Percentiles rank a stretch among this genome's conserved stretches.
These are phyloP conservation scores for Phytopythium delawarense DNA, from an alignment of 352 stramenopile species.

Conservation along the genomic window DNA sequence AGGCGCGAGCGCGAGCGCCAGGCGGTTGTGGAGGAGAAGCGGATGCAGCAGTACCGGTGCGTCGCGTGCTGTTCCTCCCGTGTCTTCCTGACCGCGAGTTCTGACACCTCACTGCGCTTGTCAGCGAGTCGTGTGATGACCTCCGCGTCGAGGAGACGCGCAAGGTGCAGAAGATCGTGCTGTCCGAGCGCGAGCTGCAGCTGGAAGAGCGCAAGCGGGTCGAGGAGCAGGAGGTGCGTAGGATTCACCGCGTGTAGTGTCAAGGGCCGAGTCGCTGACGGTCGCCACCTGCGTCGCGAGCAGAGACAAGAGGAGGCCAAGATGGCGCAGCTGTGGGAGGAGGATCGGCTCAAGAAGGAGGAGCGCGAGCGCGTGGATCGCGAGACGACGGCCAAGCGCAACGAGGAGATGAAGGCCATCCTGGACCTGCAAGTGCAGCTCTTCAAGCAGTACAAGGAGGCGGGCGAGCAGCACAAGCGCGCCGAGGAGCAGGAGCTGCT, in stretches of 20 bases:
- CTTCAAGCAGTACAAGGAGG: conserved; percentile 36
- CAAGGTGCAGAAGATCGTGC: conserved; percentile 56
- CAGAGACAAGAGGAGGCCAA: conserved; percentile 38
- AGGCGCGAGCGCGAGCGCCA: conserved; percentile 53
- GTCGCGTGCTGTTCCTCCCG: not conserved
- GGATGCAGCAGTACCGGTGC: conserved; percentile 70
- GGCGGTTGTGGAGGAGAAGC: conserved; percentile 69
- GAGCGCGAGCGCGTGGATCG: conserved; percentile 52
- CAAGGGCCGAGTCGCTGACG: not conserved
- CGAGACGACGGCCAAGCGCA: conserved; percentile 39
- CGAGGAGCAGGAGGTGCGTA: conserved; percentile 42
- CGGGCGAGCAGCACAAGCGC: conserved; percentile 35
- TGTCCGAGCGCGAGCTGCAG: conserved; percentile 56
- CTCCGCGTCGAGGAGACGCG: conserved; percentile 53
- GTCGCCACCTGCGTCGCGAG: not conserved
- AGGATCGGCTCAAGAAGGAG: conserved; percentile 74
- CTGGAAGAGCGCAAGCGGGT: conserved; percentile 43
- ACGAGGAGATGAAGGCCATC: conserved; percentile 72
- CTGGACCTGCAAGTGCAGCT: conserved; percentile 73
- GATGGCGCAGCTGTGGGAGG: conserved; percentile 72
- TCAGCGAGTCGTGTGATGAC: conserved; percentile 68
- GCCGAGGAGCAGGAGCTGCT: conserved; percentile 51
- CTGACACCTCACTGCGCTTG: not conserved
- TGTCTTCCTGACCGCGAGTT: too few relatives aligned
- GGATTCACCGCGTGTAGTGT: not conserved